Percentiles rank a stretch among this genome's conserved stretches.
phyloP scores from a whole-genome alignment of 768 basidiomycete species.

The Clitopilus hobsonii region DNA sequence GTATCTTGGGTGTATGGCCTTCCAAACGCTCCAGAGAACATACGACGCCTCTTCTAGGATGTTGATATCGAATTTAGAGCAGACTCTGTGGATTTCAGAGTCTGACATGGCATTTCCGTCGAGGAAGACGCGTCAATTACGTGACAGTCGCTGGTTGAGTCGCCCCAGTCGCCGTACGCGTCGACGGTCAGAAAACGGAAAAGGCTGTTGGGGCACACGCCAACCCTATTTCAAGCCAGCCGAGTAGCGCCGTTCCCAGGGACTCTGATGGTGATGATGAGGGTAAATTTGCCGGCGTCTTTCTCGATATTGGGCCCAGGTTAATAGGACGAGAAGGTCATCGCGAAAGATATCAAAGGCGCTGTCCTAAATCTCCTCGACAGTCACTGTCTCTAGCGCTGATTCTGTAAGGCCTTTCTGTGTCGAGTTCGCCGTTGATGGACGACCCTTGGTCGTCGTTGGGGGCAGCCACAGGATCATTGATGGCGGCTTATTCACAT shows the following conservation, averaged over 20 bases:
- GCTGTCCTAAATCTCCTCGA: background rate
- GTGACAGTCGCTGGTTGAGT: background rate
- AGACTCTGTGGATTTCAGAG: constrained; percentile 21
- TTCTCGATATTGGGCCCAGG: background rate
- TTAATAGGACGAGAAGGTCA: background rate
- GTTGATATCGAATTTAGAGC: constrained; percentile 30
- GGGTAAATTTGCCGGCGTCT: background rate
- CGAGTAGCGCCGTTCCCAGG: background rate
- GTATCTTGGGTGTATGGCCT: constrained; percentile 19
- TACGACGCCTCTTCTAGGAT: constrained; percentile 35
- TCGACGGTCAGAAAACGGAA: too few relatives aligned
- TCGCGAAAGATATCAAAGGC: background rate
- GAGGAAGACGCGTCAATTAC: background rate
- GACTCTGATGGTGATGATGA: background rate
- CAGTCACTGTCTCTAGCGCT: background rate
- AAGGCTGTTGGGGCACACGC: background rate
- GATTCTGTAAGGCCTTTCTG: background rate
- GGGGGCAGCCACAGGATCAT: background rate
- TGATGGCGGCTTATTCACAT: constrained; percentile 1
- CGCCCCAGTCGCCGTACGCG: too few relatives aligned
- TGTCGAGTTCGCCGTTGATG: background rate
- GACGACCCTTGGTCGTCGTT: background rate
- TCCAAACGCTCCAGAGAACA: constrained; percentile 36
- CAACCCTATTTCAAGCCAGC: background rate
- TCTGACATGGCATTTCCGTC: constrained; percentile 11